Evolutionary conservation across 495 filamentous ascomycete species (phyloP), one percentile per base, ranked within the genome.

Genomic region (Penicillium roqueforti): DNA sequence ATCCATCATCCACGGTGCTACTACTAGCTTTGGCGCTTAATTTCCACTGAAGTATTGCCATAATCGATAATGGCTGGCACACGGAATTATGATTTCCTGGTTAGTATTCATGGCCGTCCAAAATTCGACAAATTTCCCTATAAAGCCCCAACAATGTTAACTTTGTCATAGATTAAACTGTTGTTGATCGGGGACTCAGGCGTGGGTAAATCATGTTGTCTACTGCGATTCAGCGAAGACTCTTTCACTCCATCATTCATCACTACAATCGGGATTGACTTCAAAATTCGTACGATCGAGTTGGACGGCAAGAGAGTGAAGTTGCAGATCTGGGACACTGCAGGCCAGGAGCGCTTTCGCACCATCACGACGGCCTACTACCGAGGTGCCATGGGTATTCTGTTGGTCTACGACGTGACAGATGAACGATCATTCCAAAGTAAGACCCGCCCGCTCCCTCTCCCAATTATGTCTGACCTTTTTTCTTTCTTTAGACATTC

Each of bases 351-450:
- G 74, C 86, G 93, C 43, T 98, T 98, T 80, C 82, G 93, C 58
- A 98, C 93, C 52, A 98, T 98, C 76, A 98, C 93, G 38, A 98
- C 93, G 42, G 93, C 93, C 51, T 98, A 98, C 74, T 98, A 98
- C 72, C 82, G 93, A 66, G 93, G 93, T 58, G 93, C 93, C 41
- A 97, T 97, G 93, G 93, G 93, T 25, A 98, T 98, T 61, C 76
- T 98, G 67, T 80, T 99, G 64, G 95, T 97, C 47, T 99, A 97
- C 71, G 95, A 97, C 73, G 93, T 98, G 58, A 98, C 93, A 25
- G 93, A 98, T 72, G 91, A 97, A 76, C 81, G 90, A 63, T 93
- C 88, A 39, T 98, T 98, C 69, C 91, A 96, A 69, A 98, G 93
- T 97, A 80, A 72, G 85, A 76, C n/a, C 28, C 51, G 20, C 52